Evolutionary conservation across 2,329 filamentous ascomycete genomes (phyloP).

Genomic region (Colletotrichum sojae): DNA sequence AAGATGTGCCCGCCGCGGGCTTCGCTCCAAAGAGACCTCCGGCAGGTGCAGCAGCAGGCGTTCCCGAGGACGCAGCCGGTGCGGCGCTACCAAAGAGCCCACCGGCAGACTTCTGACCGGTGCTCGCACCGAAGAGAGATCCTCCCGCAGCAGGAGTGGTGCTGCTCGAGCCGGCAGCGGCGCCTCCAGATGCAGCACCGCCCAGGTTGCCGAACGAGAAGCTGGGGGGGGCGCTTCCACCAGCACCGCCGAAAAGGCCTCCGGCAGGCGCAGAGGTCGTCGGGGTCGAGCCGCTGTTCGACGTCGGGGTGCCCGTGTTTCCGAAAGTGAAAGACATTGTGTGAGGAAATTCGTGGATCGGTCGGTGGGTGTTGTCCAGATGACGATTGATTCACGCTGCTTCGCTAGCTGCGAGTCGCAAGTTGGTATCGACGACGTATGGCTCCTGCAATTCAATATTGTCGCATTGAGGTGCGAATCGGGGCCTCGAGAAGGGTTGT

Average conservation of each 20-base stretch:
- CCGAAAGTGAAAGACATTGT: conserved; percentile 59
- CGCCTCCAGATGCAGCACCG: conserved; percentile 32
- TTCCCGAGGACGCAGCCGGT: conserved; percentile 45
- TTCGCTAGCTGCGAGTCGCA: conserved; percentile 23
- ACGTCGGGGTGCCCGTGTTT: conserved; percentile 46
- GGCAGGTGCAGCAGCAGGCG: conserved; percentile 40
- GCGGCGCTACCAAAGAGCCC: conserved; percentile 45
- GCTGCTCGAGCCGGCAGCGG: conserved; percentile 45
- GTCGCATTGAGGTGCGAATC: conserved; percentile 37
- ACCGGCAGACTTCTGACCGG: conserved; percentile 43
- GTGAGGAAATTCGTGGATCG: conserved; percentile 7
- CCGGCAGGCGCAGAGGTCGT: conserved; percentile 56
- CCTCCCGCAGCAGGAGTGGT: conserved; percentile 47
- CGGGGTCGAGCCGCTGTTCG: conserved; percentile 40
- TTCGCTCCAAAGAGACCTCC: conserved; percentile 50
- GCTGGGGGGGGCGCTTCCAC: conserved; percentile 48
- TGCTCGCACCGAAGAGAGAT: conserved; percentile 51
- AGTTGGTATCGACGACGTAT: conserved; percentile 9
- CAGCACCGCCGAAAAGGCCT: conserved; percentile 56
- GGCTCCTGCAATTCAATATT: conserved; percentile 16
- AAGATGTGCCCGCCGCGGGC: conserved; percentile 32
- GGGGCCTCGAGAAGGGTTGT: background rate
- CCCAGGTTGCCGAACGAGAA: conserved; percentile 59
- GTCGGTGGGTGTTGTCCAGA: conserved; percentile 19
- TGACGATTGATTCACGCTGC: conserved; percentile 9